Evolutionary conservation across 805 yeast species (phyloP).

Genomic region (Groenewaldozyma tartarivorans): DNA sequence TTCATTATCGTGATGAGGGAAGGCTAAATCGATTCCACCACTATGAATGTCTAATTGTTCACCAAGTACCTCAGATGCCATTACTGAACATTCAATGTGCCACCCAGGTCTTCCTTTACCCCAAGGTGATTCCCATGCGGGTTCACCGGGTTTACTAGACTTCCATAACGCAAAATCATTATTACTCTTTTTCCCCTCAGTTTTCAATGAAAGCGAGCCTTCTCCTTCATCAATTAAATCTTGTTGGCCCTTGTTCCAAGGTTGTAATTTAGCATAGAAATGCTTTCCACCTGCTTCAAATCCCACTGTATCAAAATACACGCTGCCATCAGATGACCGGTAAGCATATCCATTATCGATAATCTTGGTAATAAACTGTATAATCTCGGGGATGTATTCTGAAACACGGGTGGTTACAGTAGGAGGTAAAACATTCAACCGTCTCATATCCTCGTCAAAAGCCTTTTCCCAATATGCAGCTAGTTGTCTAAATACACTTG

Average conservation of each 20-base stretch:
- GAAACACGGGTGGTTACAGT: conserved; percentile 87
- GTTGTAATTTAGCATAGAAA: conserved; percentile 90
- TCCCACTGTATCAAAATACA: conserved; percentile 82
- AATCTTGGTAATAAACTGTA: conserved; percentile 66
- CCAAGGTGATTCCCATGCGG: conserved; percentile 93
- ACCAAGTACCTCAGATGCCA: conserved; percentile 90
- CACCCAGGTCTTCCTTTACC: conserved; percentile 98
- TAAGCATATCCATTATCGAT: conserved; percentile 79
- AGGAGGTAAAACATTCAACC: conserved; percentile 76
- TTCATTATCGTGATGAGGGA: conserved; percentile 98
- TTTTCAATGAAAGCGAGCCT: conserved; percentile 58
- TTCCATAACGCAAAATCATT: conserved; percentile 97
- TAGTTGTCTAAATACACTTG: conserved; percentile 66
- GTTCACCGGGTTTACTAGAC: conserved; percentile 94
- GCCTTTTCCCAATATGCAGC: conserved; percentile 86
- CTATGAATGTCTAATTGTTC: conserved; percentile 84
- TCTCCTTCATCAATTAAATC: conserved; percentile 90
- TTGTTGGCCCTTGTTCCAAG: conserved; percentile 90
- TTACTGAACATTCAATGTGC: conserved; percentile 99
- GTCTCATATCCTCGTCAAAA: conserved; percentile 77
- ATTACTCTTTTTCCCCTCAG: conserved; percentile 55
- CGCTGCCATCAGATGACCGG: conserved; percentile 77
- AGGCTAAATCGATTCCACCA: conserved; percentile 95
- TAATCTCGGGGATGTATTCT: conserved; percentile 90
- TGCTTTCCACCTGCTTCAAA: conserved; percentile 69